These are phyloP conservation scores for Aleurites moluccanus DNA, from an alignment of 441 rosid genomes.

Conservation along the genomic window DNA sequence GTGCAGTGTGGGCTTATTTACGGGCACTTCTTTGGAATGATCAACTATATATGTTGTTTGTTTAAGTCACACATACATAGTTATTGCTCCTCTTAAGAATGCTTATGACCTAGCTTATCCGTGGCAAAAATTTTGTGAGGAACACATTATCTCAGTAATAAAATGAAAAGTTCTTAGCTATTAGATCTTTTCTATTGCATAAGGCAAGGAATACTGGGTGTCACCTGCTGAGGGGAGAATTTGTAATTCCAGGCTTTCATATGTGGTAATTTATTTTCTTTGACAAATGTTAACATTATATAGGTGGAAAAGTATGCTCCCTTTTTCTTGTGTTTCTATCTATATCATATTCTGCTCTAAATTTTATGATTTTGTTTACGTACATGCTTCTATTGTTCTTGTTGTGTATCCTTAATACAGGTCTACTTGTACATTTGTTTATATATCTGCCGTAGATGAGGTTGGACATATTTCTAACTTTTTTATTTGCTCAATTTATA, in stretches of 20 bases:
- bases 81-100: not conserved
- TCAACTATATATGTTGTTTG: not conserved
- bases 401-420: not conserved
- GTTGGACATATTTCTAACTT: constrained; percentile 12
- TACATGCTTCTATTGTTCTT: not conserved
- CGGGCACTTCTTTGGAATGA: not conserved
- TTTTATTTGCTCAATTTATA: constrained; percentile 28
- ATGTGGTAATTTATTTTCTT: not conserved
- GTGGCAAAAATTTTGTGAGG: not conserved
- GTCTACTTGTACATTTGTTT: not conserved
- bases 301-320: not conserved
- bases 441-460: not conserved
- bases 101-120: not conserved
- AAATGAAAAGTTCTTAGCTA: not conserved
- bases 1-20: not conserved
- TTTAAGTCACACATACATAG: not conserved
- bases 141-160: not conserved
- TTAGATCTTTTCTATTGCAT: not conserved
- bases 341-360: not conserved
- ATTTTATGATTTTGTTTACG: not conserved
- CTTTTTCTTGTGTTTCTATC: not conserved
- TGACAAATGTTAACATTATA: not conserved
- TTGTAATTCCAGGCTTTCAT: not conserved
- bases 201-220: not conserved
- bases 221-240: not conserved